Evolutionary conservation across 2,329 filamentous ascomycete species (phyloP).

Genomic region (Aspergillus hortae): DNA sequence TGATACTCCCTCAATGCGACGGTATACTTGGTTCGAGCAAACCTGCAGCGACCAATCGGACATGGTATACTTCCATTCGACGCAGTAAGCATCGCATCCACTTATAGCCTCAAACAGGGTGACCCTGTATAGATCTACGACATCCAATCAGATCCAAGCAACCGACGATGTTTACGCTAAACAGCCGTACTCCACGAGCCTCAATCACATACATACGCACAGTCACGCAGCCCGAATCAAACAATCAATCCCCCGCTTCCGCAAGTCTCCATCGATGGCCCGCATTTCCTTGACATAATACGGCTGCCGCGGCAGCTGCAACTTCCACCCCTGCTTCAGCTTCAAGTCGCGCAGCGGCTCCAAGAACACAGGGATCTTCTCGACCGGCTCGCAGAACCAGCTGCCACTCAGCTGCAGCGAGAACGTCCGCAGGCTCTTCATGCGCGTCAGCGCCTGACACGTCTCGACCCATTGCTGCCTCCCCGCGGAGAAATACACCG

Average conservation of each 20-base stretch:
- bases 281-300: constrained; percentile 32
- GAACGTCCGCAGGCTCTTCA: constrained; percentile 28
- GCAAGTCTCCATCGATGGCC: constrained; percentile 26
- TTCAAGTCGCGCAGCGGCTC: constrained; percentile 30
- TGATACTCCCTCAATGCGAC: too few relatives aligned
- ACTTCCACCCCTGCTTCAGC: constrained; percentile 24
- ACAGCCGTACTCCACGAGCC: neutral
- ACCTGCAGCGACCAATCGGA: too few relatives aligned
- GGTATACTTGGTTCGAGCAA: too few relatives aligned
- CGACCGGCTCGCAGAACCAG: constrained; percentile 37
- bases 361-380: constrained; percentile 34
- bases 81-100: too few relatives aligned
- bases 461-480: constrained; percentile 36
- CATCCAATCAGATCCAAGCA: too few relatives aligned
- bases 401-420: constrained; percentile 28
- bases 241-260: constrained; percentile 32
- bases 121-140: too few relatives aligned
- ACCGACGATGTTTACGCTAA: neutral
- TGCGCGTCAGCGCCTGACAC: constrained; percentile 23
- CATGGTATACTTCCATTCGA: too few relatives aligned
- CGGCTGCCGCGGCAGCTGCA: constrained; percentile 31
- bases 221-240: constrained; percentile 18
- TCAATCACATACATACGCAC: neutral
- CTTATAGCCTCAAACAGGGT: too few relatives aligned
- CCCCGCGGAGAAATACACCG: constrained; percentile 36